Conservation (phyloP, 257 asterid genomes). For the Ajuga chamaepitys region DNA sequence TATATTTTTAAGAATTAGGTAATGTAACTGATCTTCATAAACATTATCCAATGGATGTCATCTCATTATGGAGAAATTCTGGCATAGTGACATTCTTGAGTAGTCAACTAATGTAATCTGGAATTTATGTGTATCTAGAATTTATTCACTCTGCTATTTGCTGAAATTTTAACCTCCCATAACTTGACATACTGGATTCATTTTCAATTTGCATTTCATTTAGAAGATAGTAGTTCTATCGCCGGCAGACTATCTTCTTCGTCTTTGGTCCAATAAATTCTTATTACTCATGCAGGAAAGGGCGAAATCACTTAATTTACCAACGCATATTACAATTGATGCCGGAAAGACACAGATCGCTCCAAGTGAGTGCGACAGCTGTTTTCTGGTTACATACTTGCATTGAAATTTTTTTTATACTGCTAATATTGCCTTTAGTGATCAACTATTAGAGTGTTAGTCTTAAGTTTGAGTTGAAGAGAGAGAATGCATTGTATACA, state of each 20-base stretch:
- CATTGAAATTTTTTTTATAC: neutral
- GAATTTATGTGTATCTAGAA: constrained; percentile 5
- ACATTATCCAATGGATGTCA: neutral
- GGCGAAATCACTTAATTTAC: constrained; percentile 70
- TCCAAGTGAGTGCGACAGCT: constrained; percentile 60
- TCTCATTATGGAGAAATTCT: constrained; percentile 1
- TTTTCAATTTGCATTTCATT: neutral
- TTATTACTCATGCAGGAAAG: constrained; percentile 46
- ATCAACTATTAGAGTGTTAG: neutral
- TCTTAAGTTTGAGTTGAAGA: neutral
- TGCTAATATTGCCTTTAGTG: neutral
- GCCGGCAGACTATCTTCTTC: neutral
- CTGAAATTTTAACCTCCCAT: neutral
- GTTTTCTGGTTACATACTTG: neutral
- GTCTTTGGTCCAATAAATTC: neutral
- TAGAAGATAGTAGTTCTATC: neutral
- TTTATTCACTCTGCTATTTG: neutral
- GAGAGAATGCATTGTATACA: neutral
- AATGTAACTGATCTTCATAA: neutral
- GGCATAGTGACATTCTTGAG: neutral
- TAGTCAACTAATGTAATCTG: neutral
- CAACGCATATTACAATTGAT: constrained; percentile 79
- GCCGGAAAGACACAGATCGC: constrained; percentile 99
- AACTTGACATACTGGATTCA: neutral
- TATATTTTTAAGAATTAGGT: neutral